phyloP scores from a whole-genome alignment of 306 rosid genomes.

The Fragaria iinumae region DNA sequence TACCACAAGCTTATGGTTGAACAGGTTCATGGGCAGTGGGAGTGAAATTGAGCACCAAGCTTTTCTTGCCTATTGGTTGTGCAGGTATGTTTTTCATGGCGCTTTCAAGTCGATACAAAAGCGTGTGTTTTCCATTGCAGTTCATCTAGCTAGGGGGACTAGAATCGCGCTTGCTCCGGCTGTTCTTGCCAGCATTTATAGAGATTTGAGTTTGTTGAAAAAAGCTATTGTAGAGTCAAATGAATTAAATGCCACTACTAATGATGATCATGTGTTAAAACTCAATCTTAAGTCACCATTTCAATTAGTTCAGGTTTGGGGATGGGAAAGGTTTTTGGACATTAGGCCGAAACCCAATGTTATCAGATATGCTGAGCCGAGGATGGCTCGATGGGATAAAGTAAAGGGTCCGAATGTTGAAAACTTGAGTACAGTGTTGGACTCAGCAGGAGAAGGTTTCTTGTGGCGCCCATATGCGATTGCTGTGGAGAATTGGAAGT shows the following conservation, averaged over 20 bases:
- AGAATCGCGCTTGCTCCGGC: conserved; percentile 15
- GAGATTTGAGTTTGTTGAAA: conserved; percentile 12
- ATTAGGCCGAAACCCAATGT: conserved; percentile 35
- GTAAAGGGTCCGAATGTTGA: neutral
- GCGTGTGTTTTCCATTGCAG: conserved; percentile 26
- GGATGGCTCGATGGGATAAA: neutral
- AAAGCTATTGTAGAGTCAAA: neutral
- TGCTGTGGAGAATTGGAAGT: conserved; percentile 5
- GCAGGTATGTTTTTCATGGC: conserved; percentile 32
- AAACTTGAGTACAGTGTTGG: neutral
- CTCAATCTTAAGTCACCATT: neutral
- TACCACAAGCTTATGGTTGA: conserved; percentile 12
- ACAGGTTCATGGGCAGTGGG: conserved; percentile 26
- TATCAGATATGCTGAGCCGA: conserved; percentile 17
- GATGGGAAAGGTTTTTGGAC: conserved; percentile 48
- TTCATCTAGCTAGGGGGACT: conserved; percentile 21
- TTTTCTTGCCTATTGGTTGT: conserved; percentile 50
- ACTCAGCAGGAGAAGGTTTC: conserved; percentile 18
- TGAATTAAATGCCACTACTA: neutral
- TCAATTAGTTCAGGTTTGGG: conserved; percentile 46
- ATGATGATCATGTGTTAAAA: neutral
- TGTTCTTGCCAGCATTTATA: conserved; percentile 21
- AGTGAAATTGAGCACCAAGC: conserved; percentile 55
- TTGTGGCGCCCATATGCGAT: conserved; percentile 21
- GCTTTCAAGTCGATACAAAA: neutral